These are phyloP conservation scores for Naematelia aurantialba DNA, from an alignment of 768 basidiomycete species.

Conservation along the genomic window DNA sequence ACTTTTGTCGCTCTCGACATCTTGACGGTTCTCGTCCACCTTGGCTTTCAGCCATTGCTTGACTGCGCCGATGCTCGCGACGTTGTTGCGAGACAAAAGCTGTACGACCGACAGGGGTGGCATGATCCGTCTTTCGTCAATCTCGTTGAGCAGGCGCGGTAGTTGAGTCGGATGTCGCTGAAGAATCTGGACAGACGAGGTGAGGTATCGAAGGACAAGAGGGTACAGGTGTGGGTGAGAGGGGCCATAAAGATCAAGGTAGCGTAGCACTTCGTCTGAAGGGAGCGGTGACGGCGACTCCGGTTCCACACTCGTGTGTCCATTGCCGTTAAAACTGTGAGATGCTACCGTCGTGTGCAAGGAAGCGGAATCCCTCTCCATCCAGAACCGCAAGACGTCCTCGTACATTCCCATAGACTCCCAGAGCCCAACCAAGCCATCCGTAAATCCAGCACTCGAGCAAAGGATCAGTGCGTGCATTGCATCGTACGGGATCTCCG, in stretches of 20 bases:
- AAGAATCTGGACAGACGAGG: slow-evolving; percentile 71
- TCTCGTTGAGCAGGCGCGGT: slow-evolving; percentile 64
- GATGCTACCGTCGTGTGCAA: not conserved
- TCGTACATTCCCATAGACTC: slow-evolving; percentile 94
- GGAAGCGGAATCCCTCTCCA: slow-evolving; percentile 59
- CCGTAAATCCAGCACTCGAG: slow-evolving; percentile 73
- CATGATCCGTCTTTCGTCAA: slow-evolving; percentile 77
- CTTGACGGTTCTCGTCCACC: slow-evolving; percentile 67
- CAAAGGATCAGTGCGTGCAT: slow-evolving; percentile 94
- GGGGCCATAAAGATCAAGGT: slow-evolving; percentile 71
- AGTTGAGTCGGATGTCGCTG: slow-evolving; percentile 69
- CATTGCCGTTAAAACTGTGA: slow-evolving; percentile 9
- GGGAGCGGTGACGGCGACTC: slow-evolving; percentile 41
- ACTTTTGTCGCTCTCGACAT: slow-evolving; percentile 80
- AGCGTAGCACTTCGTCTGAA: slow-evolving; percentile 63
- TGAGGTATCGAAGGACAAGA: slow-evolving; percentile 82
- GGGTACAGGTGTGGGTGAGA: slow-evolving; percentile 73
- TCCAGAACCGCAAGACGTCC: slow-evolving; percentile 88
- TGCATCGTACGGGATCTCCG: slow-evolving; percentile 67
- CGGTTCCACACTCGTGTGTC: slow-evolving; percentile 47
- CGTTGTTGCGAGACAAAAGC: slow-evolving; percentile 78
- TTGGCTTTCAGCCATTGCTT: slow-evolving; percentile 83
- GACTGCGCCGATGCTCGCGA: slow-evolving; percentile 85
- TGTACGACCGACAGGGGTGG: slow-evolving; percentile 86
- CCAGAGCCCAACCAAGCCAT: slow-evolving; percentile 84